A percentile compares a stretch with the other conserved stretches of the same genome.
phyloP scores from a whole-genome alignment of 2,329 filamentous ascomycete genomes.

The Trichoderma koningii region DNA sequence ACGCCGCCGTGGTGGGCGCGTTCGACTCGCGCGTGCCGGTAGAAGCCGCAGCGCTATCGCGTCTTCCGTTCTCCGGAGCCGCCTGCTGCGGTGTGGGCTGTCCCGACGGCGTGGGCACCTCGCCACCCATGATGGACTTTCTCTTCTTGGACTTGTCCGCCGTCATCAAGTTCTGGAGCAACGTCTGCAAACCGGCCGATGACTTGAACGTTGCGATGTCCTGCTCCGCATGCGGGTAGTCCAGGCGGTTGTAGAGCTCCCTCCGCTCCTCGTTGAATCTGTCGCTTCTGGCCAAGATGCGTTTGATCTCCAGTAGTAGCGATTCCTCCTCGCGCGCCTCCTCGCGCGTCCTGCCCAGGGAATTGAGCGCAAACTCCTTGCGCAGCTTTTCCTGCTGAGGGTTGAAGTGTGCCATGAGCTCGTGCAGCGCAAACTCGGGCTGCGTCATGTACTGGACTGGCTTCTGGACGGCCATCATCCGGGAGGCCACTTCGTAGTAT shows the following conservation, averaged over 20 bases:
- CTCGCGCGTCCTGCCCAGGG: conserved; percentile 77
- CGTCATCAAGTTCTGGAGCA: conserved; percentile 79
- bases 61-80: conserved; percentile 45
- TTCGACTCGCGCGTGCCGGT: conserved; percentile 42
- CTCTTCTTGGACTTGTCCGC: conserved; percentile 90
- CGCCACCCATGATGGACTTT: conserved; percentile 64
- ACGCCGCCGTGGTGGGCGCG: conserved; percentile 41
- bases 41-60: conserved; percentile 57
- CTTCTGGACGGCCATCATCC: conserved; percentile 77
- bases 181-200: conserved; percentile 73
- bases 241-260: conserved; percentile 83
- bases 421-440: conserved; percentile 78
- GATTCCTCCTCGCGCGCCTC: conserved; percentile 92
- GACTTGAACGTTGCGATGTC: conserved; percentile 79
- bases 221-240: conserved; percentile 71
- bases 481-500: conserved; percentile 84
- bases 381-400: conserved; percentile 74
- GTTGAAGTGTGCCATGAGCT: conserved; percentile 85
- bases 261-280: conserved; percentile 84
- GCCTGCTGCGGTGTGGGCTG: conserved; percentile 44
- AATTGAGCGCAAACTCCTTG: conserved; percentile 80
- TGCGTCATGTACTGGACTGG: conserved; percentile 85
- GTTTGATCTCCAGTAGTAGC: conserved; percentile 83
- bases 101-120: conserved; percentile 50
- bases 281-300: conserved; percentile 84